phyloP scores from a whole-genome alignment of 495 filamentous ascomycete genomes.

The Pseudoneurospora amorphoporcata region DNA sequence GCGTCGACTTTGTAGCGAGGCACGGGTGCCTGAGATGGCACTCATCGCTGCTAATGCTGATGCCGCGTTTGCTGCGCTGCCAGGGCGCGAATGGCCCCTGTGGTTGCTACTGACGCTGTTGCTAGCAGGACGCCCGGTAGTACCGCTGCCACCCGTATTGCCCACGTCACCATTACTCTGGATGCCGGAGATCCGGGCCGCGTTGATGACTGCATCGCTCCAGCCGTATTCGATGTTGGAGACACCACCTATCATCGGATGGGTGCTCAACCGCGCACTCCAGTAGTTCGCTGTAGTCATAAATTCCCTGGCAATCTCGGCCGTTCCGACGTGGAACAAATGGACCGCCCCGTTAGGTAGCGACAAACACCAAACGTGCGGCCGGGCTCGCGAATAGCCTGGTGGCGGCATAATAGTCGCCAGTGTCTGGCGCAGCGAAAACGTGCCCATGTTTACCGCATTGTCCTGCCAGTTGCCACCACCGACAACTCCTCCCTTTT shows the following conservation, averaged over 20 bases:
- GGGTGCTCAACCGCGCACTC: slow-evolving; percentile 86
- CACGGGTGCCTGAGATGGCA: slow-evolving; percentile 5
- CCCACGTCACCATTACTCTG: slow-evolving; percentile 22
- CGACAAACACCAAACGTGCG: slow-evolving; percentile 92
- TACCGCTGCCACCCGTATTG: slow-evolving; percentile 33
- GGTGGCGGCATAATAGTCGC: slow-evolving; percentile 82
- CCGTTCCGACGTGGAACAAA: slow-evolving; percentile 92
- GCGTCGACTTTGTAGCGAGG: slow-evolving; percentile 34
- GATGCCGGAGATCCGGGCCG: slow-evolving; percentile 24
- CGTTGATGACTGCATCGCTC: slow-evolving; percentile 81
- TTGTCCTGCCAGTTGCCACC: slow-evolving; percentile 97
- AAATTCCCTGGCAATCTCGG: slow-evolving; percentile 90
- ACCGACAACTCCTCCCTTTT: slow-evolving; percentile 60
- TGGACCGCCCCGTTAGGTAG: slow-evolving; percentile 90
- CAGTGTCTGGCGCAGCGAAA: slow-evolving; percentile 84
- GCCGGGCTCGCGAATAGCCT: slow-evolving; percentile 82
- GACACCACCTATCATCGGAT: slow-evolving; percentile 81
- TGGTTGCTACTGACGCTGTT: slow-evolving; percentile 12
- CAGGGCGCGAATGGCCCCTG: slow-evolving; percentile 30
- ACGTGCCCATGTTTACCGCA: slow-evolving; percentile 76
- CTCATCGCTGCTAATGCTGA: slow-evolving; percentile 6
- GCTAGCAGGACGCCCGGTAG: slow-evolving; percentile 13
- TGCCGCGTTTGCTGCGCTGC: slow-evolving; percentile 26
- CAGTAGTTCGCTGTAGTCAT: slow-evolving; percentile 95
- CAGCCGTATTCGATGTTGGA: slow-evolving; percentile 98